Evolutionary conservation across 2,329 filamentous ascomycete species (phyloP).

Genomic region (Nothopassalora personata): DNA sequence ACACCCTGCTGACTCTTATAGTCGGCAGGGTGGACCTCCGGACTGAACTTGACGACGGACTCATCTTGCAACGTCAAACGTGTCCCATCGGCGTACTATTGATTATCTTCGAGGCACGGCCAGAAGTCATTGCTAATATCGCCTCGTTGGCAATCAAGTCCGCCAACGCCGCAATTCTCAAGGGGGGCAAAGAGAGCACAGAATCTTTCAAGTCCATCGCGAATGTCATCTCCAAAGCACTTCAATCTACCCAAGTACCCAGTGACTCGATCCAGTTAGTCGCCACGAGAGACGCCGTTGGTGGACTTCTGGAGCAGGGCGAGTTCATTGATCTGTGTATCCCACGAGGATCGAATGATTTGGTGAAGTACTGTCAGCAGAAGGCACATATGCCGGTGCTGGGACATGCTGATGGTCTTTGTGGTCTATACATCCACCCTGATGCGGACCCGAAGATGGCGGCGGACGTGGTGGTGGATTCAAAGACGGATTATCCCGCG

Average conservation of each 20-base stretch:
- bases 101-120: constrained; percentile 96
- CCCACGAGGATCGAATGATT: constrained; percentile 81
- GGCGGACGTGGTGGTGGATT: constrained; percentile 73
- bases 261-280: constrained; percentile 88
- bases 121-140: constrained; percentile 98
- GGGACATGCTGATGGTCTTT: constrained; percentile 92
- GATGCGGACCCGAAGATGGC: constrained; percentile 71
- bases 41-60: constrained; percentile 78
- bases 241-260: constrained; percentile 68
- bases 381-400: constrained; percentile 92
- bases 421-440: constrained; percentile 74
- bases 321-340: constrained; percentile 91
- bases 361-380: constrained; percentile 83
- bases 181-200: constrained; percentile 93
- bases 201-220: constrained; percentile 94
- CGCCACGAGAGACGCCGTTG: constrained; percentile 84
- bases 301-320: constrained; percentile 79
- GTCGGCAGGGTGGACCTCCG: constrained; percentile 80
- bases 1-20: constrained; percentile 36
- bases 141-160: constrained; percentile 94
- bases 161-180: constrained; percentile 92
- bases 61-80: constrained; percentile 79
- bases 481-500: constrained; percentile 90
- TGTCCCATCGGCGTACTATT: constrained; percentile 96
- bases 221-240: constrained; percentile 71